Percentiles rank a stretch among this genome's conserved stretches.
Evolutionary conservation across 2,329 filamentous ascomycete species (phyloP).

Genomic region (Thyridium curvatum): DNA sequence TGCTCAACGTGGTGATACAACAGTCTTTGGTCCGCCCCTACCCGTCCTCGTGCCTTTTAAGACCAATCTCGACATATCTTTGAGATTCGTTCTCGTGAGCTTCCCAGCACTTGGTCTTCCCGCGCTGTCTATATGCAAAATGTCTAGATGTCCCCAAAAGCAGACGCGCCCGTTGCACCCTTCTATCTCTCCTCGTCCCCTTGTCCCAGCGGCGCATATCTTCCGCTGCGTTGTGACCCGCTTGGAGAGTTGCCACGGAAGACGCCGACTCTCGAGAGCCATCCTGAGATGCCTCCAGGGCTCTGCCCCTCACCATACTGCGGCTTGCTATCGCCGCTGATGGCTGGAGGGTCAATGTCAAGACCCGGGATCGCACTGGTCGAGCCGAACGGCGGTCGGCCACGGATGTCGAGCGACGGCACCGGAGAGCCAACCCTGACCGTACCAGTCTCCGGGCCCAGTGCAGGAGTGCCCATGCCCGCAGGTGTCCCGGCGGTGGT

Average conservation of each 20-base stretch:
- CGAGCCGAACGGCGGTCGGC: constrained; percentile 44
- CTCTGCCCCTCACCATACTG: constrained; percentile 18
- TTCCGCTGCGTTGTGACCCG: constrained; percentile 22
- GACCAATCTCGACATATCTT: no score
- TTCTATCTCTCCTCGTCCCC: constrained; percentile 24
- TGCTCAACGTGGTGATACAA: no score
- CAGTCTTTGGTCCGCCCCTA: no score
- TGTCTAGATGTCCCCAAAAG: no score
- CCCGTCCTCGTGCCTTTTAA: no score
- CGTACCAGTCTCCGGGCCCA: constrained; percentile 72
- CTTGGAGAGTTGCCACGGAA: constrained; percentile 26
- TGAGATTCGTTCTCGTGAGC: background rate
- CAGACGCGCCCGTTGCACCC: no score
- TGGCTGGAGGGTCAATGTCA: constrained; percentile 70
- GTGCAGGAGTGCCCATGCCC: constrained; percentile 71
- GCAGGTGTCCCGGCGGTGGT: constrained; percentile 71
- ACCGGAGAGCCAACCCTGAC: constrained; percentile 74
- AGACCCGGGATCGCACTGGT: constrained; percentile 72
- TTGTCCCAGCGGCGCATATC: constrained; percentile 34
- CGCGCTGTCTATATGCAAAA: background rate
- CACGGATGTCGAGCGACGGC: constrained; percentile 67
- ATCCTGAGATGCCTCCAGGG: constrained; percentile 40
- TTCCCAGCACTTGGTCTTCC: background rate
- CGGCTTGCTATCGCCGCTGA: constrained; percentile 27
- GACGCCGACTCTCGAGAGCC: constrained; percentile 34